Percentiles rank a stretch among this genome's conserved stretches.
These are phyloP conservation scores for Clohesyomyces aquaticus DNA, from an alignment of 495 filamentous ascomycete species.

Conservation along the genomic window DNA sequence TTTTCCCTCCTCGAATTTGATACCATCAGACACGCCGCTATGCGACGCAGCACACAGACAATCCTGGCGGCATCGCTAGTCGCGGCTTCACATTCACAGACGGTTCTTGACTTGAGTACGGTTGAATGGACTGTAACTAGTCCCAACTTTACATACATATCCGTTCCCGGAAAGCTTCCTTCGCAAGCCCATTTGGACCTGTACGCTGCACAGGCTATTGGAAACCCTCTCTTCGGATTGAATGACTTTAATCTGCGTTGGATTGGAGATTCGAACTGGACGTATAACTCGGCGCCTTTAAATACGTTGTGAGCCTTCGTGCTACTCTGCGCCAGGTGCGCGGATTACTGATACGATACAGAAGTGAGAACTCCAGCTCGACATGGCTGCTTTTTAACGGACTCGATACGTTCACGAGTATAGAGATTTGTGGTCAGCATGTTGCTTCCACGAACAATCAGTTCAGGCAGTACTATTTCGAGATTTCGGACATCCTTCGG, in stretches of 20 bases:
- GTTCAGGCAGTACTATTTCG: constrained; percentile 72
- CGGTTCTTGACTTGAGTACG: constrained; percentile 57
- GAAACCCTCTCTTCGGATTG: constrained; percentile 53
- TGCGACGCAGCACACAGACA: constrained; percentile 30
- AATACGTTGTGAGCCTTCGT: constrained; percentile 49
- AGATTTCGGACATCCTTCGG: constrained; percentile 58
- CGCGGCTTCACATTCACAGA: constrained; percentile 26
- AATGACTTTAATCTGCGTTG: constrained; percentile 68
- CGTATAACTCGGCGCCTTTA: constrained; percentile 60
- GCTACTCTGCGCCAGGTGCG: neutral
- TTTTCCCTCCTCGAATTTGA: constrained; percentile 3
- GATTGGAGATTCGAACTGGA: constrained; percentile 65
- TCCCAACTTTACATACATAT: constrained; percentile 52
- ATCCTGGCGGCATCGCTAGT: constrained; percentile 22
- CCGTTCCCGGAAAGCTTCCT: constrained; percentile 62
- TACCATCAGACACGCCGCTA: neutral
- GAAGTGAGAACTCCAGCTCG: constrained; percentile 29
- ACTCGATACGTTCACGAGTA: constrained; percentile 67
- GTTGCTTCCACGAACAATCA: constrained; percentile 72
- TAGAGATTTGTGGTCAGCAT: constrained; percentile 61
- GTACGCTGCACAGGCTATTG: constrained; percentile 51
- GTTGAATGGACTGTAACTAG: constrained; percentile 62
- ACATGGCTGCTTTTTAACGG: constrained; percentile 60
- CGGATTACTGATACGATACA: neutral
- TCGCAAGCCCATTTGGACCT: constrained; percentile 68